These are phyloP conservation scores for Penicillium aurantiogriseum DNA, from an alignment of 2,329 filamentous ascomycete genomes.

Conservation along the genomic window DNA sequence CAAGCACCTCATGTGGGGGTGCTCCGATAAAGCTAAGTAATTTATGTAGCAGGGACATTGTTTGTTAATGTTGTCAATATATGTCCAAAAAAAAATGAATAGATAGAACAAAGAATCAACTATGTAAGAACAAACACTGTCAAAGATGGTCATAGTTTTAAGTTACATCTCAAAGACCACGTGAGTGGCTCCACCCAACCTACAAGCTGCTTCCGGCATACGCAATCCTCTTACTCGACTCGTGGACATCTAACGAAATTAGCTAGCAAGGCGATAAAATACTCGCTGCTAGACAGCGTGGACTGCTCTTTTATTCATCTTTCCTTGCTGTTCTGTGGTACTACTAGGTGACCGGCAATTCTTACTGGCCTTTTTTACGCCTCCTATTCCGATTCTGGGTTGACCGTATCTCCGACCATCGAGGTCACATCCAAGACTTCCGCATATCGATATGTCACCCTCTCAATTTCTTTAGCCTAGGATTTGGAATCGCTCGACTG, in stretches of 20 bases:
- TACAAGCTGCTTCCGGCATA: slow-evolving; percentile 18
- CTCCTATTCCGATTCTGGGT: slow-evolving; percentile 20
- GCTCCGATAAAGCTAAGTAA: neutral
- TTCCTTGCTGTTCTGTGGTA: neutral
- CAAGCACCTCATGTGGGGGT: neutral
- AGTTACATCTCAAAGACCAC: slow-evolving; percentile 12
- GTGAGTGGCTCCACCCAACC: slow-evolving; percentile 20
- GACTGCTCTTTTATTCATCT: neutral
- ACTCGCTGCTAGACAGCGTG: slow-evolving; percentile 10
- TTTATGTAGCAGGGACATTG: neutral
- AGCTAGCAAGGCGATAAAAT: slow-evolving; percentile 3
- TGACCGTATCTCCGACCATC: slow-evolving; percentile 12
- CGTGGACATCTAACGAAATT: slow-evolving; percentile 3
- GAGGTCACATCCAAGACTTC: slow-evolving; percentile 16
- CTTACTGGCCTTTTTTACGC: neutral
- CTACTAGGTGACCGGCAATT: neutral
- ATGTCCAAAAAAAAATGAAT: neutral
- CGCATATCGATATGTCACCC: slow-evolving; percentile 19
- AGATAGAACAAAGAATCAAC: neutral
- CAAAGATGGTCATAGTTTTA: neutral
- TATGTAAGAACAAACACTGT: neutral
- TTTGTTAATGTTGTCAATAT: neutral
- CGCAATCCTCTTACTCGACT: slow-evolving; percentile 15
- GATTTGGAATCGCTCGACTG: slow-evolving; percentile 4
- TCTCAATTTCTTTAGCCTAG: slow-evolving; percentile 14